Evolutionary conservation across 1,139 yeast genomes (phyloP).

Genomic region (Taiozyma sp.): DNA sequence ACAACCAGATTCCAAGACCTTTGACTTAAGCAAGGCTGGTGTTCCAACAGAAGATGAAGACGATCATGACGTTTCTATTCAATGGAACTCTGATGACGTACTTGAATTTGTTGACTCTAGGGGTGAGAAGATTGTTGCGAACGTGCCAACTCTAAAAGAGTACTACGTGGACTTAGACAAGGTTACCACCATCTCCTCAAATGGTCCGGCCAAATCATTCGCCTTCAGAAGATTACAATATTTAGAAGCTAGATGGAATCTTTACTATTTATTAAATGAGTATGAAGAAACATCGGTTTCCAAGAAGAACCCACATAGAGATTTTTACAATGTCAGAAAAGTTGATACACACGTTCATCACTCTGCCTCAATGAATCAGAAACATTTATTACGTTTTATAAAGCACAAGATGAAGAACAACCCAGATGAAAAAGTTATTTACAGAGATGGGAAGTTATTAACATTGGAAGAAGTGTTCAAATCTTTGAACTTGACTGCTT

Average conservation of each 20-base stretch:
- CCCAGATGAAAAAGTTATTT: constrained; percentile 86
- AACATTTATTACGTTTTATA: constrained; percentile 89
- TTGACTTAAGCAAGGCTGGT: constrained; percentile 51
- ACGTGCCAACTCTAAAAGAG: constrained; percentile 73
- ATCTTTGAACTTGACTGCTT: constrained; percentile 85
- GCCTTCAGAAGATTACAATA: constrained; percentile 92
- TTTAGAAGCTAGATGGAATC: constrained; percentile 94
- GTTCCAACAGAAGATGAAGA: constrained; percentile 49
- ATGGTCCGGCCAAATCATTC: constrained; percentile 97
- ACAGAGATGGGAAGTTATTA: constrained; percentile 87
- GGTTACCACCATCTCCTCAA: constrained; percentile 68
- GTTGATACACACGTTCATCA: constrained; percentile 99
- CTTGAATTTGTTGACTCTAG: constrained; percentile 50
- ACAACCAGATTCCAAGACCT: constrained; percentile 43
- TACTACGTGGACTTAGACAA: constrained; percentile 78
- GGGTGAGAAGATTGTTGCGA: constrained; percentile 36
- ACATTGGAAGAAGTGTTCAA: constrained; percentile 84
- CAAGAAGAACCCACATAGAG: constrained; percentile 86
- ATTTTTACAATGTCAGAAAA: constrained; percentile 95
- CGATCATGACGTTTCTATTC: constrained; percentile 42
- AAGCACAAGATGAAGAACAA: constrained; percentile 79
- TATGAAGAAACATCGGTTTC: constrained; percentile 89
- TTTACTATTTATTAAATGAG: constrained; percentile 82
- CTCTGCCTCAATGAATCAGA: constrained; percentile 98
- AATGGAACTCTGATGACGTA: constrained; percentile 57